phyloP scores from a whole-genome alignment of 1,284 basidiomycete species.

The Rhodotorula sp. region DNA sequence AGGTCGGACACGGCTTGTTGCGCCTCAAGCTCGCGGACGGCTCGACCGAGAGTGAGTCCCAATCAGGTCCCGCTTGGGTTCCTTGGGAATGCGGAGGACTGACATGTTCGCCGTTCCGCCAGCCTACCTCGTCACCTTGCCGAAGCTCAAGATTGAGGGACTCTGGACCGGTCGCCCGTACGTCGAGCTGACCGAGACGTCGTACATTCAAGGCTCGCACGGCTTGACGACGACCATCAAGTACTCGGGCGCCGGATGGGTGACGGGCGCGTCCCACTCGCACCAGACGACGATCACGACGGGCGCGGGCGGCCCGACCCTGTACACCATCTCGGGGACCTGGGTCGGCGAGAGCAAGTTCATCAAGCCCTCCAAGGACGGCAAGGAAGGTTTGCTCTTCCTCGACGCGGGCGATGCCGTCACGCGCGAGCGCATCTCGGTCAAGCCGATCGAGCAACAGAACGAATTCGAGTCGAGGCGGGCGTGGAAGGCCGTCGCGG shows the following conservation, averaged over 20 bases:
- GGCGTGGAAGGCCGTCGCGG: slow-evolving; percentile 82
- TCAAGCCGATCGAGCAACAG: slow-evolving; percentile 63
- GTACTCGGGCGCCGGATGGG: slow-evolving; percentile 79
- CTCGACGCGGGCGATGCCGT: slow-evolving; percentile 41
- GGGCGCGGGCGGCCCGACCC: slow-evolving; percentile 43
- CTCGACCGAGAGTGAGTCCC: slow-evolving; percentile 54
- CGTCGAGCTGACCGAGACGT: slow-evolving; percentile 82
- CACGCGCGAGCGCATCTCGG: slow-evolving; percentile 61
- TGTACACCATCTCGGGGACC: slow-evolving; percentile 74
- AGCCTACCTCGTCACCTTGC: slow-evolving; percentile 85
- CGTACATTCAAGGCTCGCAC: slow-evolving; percentile 77
- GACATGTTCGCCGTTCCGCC: background rate
- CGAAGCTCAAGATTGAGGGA: slow-evolving; percentile 50
- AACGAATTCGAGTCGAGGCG: slow-evolving; percentile 80
- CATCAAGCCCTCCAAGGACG: slow-evolving; percentile 36
- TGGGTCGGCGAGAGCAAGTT: slow-evolving; percentile 73
- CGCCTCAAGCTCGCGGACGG: slow-evolving; percentile 65
- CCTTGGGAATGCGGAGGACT: background rate
- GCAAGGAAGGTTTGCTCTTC: slow-evolving; percentile 51
- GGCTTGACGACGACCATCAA: slow-evolving; percentile 64
- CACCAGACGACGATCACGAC: slow-evolving; percentile 77
- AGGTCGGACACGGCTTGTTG: slow-evolving; percentile 89
- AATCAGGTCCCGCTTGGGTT: background rate
- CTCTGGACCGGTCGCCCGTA: slow-evolving; percentile 57
- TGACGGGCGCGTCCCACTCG: slow-evolving; percentile 60